Percentiles rank a stretch among this genome's conserved stretches.
These are phyloP conservation scores for Friedmanniomyces endolithicus DNA, from an alignment of 495 filamentous ascomycete genomes.

Conservation along the genomic window DNA sequence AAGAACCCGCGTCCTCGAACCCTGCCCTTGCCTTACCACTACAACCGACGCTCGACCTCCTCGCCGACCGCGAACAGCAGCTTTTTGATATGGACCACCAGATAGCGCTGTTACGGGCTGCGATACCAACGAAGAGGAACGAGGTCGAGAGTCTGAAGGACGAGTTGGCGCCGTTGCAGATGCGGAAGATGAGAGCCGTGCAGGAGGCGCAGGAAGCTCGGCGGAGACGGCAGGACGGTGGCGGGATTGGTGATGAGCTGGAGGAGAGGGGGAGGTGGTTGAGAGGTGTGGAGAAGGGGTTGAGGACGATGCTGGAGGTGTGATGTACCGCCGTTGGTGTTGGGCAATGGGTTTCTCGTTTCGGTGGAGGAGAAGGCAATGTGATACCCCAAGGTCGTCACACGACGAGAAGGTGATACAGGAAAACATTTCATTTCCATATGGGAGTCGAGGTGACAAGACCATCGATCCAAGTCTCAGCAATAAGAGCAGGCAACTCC, in stretches of 20 bases:
- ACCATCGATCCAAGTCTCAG: too few species aligned
- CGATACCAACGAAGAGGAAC: slow-evolving; percentile 57
- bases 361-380: too few species aligned
- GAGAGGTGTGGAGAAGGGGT: slow-evolving; percentile 51
- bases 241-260: slow-evolving; percentile 57
- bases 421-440: too few species aligned
- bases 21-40: slow-evolving; percentile 40
- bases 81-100: slow-evolving; percentile 54
- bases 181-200: slow-evolving; percentile 52
- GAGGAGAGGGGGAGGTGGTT: slow-evolving; percentile 79
- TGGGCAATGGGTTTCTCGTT: too few species aligned
- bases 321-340: slow-evolving; percentile 3
- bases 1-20: slow-evolving; percentile 29
- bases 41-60: slow-evolving; percentile 43
- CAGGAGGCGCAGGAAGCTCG: slow-evolving; percentile 67
- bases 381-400: too few species aligned
- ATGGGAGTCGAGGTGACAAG: too few species aligned
- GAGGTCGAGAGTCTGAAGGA: slow-evolving; percentile 59
- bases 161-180: slow-evolving; percentile 60
- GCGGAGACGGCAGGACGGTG: slow-evolving; percentile 57
- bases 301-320: slow-evolving; percentile 53
- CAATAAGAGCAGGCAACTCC: background rate
- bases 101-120: slow-evolving; percentile 49
- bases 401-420: too few species aligned
- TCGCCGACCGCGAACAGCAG: slow-evolving; percentile 49